Base-by-base conservation (phyloP, 768 basidiomycete genomes). In the Trametopsis cervina region DNA sequence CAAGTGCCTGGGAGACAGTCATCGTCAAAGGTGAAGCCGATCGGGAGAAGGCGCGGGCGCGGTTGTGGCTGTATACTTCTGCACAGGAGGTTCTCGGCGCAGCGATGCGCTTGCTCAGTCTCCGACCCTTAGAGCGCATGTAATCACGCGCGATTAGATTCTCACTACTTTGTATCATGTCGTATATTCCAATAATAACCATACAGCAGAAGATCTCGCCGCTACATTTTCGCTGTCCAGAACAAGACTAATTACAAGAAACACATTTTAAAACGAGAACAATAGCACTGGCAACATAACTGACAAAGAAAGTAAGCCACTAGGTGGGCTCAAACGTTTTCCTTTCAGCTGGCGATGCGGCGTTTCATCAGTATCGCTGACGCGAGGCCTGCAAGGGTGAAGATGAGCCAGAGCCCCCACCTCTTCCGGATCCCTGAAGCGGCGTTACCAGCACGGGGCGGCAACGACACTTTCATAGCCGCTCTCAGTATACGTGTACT, bases 71-170 rank as follows among this genome's bases (percentile, higher is more conserved):
- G 64, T 99, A 90, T 65, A 71, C 91, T 55, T 81, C 78, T 60
- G 90, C 94, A 40, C 76, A 87, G 67, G 89, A 95, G 60, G 94
- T 96, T n/a, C 71, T 99, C 53, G 85, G 75, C 4, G 80, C 80
- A 42, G 85, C 88, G 38, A 86, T 99, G 87, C 75, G 82, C 61
- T 62, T 98, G 66, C 64, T 99, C 60, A 95, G 88, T 56, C 77
- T 97, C 56, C 77, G 82, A 40, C 95, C 95, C 7, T 69, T 99
- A 46, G 91, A 96, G 69, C 73, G 91, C 64, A 98, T 98, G 95
- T 98, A 70, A 39, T 35, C 13, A 39, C 39, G 39, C 15, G 29
- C 15, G 29, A 7, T 7, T 33, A 33, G 7, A 33, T 33, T 33
- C 7, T 33, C 7, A 33, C 29, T 33, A n/a, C n/a, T n/a, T n/a